Percentiles rank a stretch among this genome's conserved stretches.
These are phyloP conservation scores for Ophiostoma sp. DNA, from an alignment of 2,329 filamentous ascomycete species.

Conservation along the genomic window DNA sequence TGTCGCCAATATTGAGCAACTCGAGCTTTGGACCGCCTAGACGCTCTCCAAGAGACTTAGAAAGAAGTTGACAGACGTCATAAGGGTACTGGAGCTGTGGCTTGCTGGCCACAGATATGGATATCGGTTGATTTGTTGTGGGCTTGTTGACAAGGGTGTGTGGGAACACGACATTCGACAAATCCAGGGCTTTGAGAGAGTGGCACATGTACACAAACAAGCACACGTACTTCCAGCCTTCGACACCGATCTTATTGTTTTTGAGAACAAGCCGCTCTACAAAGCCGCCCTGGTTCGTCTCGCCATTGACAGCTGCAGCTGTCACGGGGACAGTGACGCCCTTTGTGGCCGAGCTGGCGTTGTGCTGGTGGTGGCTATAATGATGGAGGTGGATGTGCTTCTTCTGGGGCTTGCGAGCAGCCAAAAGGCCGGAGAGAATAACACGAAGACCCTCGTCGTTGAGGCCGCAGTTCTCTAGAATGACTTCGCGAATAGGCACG, in stretches of 20 bases:
- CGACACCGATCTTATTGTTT: constrained; percentile 80
- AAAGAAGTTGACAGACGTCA: constrained; percentile 61
- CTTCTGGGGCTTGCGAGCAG: constrained; percentile 63
- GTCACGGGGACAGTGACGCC: constrained; percentile 27
- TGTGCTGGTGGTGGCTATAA: constrained; percentile 17
- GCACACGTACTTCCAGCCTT: constrained; percentile 88
- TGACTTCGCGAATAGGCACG: constrained; percentile 79
- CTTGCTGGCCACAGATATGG: neutral
- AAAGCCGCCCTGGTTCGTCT: constrained; percentile 58
- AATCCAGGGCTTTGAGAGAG: constrained; percentile 76
- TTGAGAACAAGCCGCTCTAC: constrained; percentile 84
- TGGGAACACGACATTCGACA: constrained; percentile 80
- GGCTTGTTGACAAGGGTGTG: constrained; percentile 26
- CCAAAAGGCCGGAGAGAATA: constrained; percentile 77
- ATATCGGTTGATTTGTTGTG: constrained; percentile 4
- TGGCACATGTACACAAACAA: constrained; percentile 87
- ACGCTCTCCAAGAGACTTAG: constrained; percentile 69
- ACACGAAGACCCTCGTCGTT: constrained; percentile 82
- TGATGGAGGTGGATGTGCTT: constrained; percentile 42
- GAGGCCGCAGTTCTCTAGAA: constrained; percentile 81
- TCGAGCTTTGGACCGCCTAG: constrained; percentile 71
- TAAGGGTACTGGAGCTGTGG: constrained; percentile 6
- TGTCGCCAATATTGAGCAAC: constrained; percentile 77
- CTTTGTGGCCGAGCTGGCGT: constrained; percentile 26
- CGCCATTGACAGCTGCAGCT: constrained; percentile 34